phyloP scores from a whole-genome alignment of 2,329 filamentous ascomycete species.

The Botrytis byssoidea region DNA sequence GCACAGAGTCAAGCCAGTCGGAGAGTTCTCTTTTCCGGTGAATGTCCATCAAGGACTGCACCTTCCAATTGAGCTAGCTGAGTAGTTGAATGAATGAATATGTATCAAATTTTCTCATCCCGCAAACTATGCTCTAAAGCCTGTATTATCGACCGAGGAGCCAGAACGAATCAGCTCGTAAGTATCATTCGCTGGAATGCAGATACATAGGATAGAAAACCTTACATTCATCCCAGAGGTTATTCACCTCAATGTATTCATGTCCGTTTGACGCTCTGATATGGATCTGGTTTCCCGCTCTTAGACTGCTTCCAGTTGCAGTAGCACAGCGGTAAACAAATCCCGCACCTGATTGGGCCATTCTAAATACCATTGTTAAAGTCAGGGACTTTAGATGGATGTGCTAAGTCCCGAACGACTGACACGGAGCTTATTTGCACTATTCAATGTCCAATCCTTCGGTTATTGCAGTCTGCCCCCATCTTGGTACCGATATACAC shows the following conservation, averaged over 20 bases:
- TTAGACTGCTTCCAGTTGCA: too few relatives aligned
- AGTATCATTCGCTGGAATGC: accelerated
- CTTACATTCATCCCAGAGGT: background rate
- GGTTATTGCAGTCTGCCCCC: background rate
- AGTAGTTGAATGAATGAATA: background rate
- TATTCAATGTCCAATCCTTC: background rate
- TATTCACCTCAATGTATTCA: background rate
- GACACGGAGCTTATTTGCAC: background rate
- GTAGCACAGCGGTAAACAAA: too few relatives aligned
- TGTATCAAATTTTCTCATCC: background rate
- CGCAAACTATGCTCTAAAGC: background rate
- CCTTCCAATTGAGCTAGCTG: background rate
- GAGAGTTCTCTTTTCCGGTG: background rate
- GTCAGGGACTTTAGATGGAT: too few relatives aligned
- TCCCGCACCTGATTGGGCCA: too few relatives aligned
- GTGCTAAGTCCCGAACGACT: too few relatives aligned
- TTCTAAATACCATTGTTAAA: too few relatives aligned
- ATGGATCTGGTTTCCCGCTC: too few relatives aligned
- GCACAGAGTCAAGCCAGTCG: accelerated
- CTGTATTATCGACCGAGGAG: background rate
- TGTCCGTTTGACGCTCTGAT: too few relatives aligned
- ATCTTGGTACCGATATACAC: background rate
- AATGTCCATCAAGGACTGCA: background rate
- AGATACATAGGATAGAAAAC: background rate
- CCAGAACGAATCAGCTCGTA: background rate